These are phyloP conservation scores for Beauveria pseudobassiana DNA, from an alignment of 2,329 filamentous ascomycete genomes.

Conservation along the genomic window DNA sequence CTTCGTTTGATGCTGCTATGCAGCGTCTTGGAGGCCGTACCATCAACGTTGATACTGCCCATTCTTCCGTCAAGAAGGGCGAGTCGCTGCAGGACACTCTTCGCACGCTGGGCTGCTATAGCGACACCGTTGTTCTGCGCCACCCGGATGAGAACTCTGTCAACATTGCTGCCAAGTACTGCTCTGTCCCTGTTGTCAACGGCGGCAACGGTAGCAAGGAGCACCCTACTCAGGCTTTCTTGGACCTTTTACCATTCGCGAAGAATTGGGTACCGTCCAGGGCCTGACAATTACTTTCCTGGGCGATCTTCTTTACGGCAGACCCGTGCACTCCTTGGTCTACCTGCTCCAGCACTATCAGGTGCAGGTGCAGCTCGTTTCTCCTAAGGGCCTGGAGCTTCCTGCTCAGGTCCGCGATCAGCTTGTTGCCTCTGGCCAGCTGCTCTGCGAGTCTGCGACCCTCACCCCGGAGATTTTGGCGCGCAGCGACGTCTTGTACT, in stretches of 20 bases:
- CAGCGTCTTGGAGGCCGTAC: conserved; percentile 90
- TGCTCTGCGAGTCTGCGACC: conserved; percentile 65
- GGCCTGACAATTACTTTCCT: conserved; percentile 94
- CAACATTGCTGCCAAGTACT: conserved; percentile 77
- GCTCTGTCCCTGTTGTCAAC: conserved; percentile 89
- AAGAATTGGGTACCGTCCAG: conserved; percentile 92
- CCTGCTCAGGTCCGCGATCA: conserved; percentile 67
- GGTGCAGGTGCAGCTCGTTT: conserved; percentile 85
- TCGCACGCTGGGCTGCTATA: conserved; percentile 88
- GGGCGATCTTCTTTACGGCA: conserved; percentile 86
- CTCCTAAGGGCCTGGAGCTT: conserved; percentile 70
- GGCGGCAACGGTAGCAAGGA: conserved; percentile 93
- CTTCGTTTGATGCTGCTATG: conserved; percentile 97
- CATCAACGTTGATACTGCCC: conserved; percentile 70
- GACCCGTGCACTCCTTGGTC: conserved; percentile 90
- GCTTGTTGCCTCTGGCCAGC: conserved; percentile 66
- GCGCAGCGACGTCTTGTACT: conserved; percentile 88
- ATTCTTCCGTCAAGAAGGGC: conserved; percentile 89
- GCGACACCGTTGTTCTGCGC: conserved; percentile 90
- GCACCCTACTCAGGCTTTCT: conserved; percentile 94
- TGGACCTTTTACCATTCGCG: conserved; percentile 95
- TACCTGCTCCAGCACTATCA: conserved; percentile 95
- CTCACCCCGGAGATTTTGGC: conserved; percentile 83
- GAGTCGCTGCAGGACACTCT: conserved; percentile 91
- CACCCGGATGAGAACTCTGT: conserved; percentile 80